Evolutionary conservation across 495 filamentous ascomycete genomes (phyloP).

Genomic region (Oidiodendron maius): DNA sequence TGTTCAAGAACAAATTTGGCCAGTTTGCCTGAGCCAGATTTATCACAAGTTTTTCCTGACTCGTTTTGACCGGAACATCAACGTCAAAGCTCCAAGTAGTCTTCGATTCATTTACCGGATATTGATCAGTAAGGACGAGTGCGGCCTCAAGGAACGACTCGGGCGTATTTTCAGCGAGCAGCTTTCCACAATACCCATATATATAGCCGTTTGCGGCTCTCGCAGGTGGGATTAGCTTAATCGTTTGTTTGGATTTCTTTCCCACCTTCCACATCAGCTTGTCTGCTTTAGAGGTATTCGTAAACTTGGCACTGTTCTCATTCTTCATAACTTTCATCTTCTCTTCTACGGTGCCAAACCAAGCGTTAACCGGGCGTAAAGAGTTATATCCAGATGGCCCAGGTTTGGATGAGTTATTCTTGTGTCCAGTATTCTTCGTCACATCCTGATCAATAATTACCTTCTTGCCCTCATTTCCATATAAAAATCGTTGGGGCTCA

Average conservation of each 20-base stretch:
- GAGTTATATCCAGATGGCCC: too few species aligned
- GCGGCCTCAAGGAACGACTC: not conserved
- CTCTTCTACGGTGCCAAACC: too few species aligned
- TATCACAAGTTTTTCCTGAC: not conserved
- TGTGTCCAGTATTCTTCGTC: too few species aligned
- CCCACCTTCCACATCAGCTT: too few species aligned
- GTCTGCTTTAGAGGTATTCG: too few species aligned
- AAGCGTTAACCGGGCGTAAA: too few species aligned
- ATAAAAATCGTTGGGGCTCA: not conserved
- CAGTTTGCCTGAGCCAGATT: not conserved
- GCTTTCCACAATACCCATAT: slow-evolving; percentile 1
- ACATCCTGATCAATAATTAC: not conserved
- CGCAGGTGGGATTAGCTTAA: too few species aligned
- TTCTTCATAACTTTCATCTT: too few species aligned
- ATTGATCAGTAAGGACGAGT: not conserved
- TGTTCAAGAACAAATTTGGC: not conserved
- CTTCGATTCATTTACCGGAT: not conserved
- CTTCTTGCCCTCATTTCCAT: not conserved
- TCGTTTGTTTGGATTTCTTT: too few species aligned
- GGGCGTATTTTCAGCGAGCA: not conserved
- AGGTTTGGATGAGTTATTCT: too few species aligned
- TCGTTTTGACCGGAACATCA: not conserved
- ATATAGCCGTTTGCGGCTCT: not conserved
- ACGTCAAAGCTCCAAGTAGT: not conserved
- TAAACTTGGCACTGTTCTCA: too few species aligned